Percentiles rank a stretch among this genome's conserved stretches.
phyloP scores from a whole-genome alignment of 225 moss, liverwort and hornwort species.

The Antitrichia curtipendula region DNA sequence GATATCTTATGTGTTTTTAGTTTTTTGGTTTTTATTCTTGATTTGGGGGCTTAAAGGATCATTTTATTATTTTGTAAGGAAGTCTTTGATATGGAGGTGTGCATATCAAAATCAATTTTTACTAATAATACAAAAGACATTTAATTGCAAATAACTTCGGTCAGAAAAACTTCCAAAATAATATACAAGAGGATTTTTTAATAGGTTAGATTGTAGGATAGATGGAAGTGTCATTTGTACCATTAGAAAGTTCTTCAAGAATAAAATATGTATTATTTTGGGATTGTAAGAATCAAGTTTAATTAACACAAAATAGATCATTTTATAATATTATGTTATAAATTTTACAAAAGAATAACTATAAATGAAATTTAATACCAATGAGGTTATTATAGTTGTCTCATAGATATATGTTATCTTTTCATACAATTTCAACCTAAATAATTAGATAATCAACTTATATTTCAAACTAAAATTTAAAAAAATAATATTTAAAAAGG shows the following conservation, averaged over 20 bases:
- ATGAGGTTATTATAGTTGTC: too few relatives aligned
- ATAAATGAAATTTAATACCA: too few relatives aligned
- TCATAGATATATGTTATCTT: too few relatives aligned
- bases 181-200: rapidly evolving
- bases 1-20: neutral
- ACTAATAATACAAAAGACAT: neutral
- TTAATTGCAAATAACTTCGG: neutral
- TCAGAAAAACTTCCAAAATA: neutral
- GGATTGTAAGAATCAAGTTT: neutral
- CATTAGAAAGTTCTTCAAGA: neutral
- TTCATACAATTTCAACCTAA: too few relatives aligned
- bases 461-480: too few relatives aligned
- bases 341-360: too few relatives aligned
- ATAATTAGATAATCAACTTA: too few relatives aligned
- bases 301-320: neutral
- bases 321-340: too few relatives aligned
- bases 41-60: rapidly evolving
- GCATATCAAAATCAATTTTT: neutral
- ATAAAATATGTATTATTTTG: neutral
- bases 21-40: neutral
- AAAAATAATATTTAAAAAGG: too few relatives aligned
- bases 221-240: rapidly evolving
- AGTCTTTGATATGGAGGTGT: neutral
- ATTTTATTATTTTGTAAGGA: neutral
- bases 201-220: neutral